A percentile compares a stretch with the other conserved stretches of the same genome.
These are phyloP conservation scores for Papiliotrema nemorosa DNA, from an alignment of 1,284 basidiomycete genomes.

Conservation along the genomic window DNA sequence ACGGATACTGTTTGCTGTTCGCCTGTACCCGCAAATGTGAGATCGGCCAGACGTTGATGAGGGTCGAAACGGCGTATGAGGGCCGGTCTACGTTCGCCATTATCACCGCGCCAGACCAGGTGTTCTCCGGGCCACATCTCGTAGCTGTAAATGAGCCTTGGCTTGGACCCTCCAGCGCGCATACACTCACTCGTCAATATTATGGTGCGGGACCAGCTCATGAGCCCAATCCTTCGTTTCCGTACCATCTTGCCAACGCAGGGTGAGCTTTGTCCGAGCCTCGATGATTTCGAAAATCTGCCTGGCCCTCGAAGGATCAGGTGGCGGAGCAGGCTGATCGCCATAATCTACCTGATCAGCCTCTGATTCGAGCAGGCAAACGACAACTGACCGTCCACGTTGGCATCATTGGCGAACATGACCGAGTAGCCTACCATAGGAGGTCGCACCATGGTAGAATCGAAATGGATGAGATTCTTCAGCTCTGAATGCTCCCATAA, in stretches of 20 bases:
- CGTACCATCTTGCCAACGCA: constrained; percentile 85
- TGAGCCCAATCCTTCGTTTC: constrained; percentile 59
- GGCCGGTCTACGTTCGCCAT: constrained; percentile 58
- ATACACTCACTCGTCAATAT: constrained; percentile 48
- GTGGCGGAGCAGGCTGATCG: constrained; percentile 10
- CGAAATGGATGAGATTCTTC: constrained; percentile 63
- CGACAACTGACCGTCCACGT: constrained; percentile 5
- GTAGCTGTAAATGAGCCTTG: constrained; percentile 18
- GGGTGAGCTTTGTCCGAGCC: constrained; percentile 64
- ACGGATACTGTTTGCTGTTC: constrained; percentile 68
- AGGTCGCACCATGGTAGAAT: neutral
- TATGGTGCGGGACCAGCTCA: constrained; percentile 70
- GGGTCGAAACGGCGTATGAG: constrained; percentile 77
- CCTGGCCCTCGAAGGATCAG: no score
- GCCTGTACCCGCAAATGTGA: constrained; percentile 27
- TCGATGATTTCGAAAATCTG: constrained; percentile 60
- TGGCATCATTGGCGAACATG: neutral
- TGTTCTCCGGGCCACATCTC: constrained; percentile 76
- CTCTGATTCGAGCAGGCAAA: neutral
- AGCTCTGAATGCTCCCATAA: constrained; percentile 72
- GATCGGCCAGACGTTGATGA: constrained; percentile 63
- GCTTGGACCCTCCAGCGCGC: constrained; percentile 11
- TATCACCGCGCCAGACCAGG: constrained; percentile 78
- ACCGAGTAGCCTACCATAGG: neutral
- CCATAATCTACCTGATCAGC: constrained; percentile 14